These are phyloP conservation scores for Thuidium tamariscinum DNA, from an alignment of 225 moss, liverwort and hornwort genomes.

Conservation along the genomic window DNA sequence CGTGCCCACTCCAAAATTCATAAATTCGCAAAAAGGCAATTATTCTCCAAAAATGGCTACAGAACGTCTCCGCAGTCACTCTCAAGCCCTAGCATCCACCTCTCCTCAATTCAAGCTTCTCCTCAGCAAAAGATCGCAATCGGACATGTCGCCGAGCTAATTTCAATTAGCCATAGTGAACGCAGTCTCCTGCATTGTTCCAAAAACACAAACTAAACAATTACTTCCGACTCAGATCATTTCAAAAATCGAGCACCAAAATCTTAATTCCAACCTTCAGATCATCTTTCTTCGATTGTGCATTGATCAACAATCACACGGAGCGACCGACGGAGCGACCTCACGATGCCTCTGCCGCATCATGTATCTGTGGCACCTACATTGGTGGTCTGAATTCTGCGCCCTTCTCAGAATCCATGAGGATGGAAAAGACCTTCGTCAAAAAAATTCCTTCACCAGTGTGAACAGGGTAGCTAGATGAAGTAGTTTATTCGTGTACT, in stretches of 20 bases:
- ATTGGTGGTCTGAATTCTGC: neutral
- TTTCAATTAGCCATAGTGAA: neutral
- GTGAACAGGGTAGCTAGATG: neutral
- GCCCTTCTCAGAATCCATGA: neutral
- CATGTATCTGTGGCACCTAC: neutral
- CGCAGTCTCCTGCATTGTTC: neutral
- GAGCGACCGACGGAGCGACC: neutral
- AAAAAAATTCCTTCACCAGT: neutral
- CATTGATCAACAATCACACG: neutral
- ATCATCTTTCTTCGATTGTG: neutral
- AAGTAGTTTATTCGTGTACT: neutral
- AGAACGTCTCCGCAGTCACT: neutral
- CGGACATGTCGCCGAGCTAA: neutral
- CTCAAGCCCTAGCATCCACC: neutral
- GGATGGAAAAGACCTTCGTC: neutral
- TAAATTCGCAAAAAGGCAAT: neutral
- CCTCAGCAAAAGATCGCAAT: neutral
- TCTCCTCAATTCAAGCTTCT: neutral
- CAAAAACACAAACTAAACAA: neutral
- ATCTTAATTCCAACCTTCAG: neutral
- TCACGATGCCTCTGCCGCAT: neutral
- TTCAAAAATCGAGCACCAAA: neutral
- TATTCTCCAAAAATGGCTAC: neutral
- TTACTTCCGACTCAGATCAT: neutral
- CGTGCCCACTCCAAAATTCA: neutral